A percentile compares a stretch with the other conserved stretches of the same genome.
Conservation (phyloP, 1,284 basidiomycete genomes). For the Porodaedalea pini region DNA sequence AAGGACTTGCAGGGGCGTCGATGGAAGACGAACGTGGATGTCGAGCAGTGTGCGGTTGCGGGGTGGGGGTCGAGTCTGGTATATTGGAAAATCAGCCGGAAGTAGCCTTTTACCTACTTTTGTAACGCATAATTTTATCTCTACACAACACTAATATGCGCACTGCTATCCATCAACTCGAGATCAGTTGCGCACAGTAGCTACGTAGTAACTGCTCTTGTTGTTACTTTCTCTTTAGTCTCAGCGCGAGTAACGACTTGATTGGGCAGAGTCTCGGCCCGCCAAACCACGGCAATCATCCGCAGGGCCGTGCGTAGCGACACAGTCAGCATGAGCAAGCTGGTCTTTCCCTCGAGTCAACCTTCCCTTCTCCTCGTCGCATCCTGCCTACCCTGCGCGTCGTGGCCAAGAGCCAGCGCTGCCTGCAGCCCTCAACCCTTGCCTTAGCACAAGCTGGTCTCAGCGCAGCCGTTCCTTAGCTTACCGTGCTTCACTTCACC, state of each 20-base stretch:
- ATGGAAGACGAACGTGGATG: constrained; percentile 61
- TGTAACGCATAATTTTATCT: too few species aligned
- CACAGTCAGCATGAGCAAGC: neutral
- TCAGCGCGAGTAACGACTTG: too few species aligned
- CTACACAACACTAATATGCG: too few species aligned
- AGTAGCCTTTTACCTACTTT: constrained; percentile 2
- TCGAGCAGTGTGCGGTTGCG: constrained; percentile 66
- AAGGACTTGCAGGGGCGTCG: constrained; percentile 63
- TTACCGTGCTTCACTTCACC: neutral
- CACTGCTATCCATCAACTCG: too few species aligned
- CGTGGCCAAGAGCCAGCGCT: constrained; percentile 10
- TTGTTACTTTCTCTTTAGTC: neutral
- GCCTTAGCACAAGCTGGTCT: neutral
- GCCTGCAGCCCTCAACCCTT: constrained; percentile 7
- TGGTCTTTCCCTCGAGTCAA: neutral
- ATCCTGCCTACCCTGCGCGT: constrained; percentile 8
- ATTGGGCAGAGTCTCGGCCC: too few species aligned
- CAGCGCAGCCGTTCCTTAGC: constrained; percentile 3
- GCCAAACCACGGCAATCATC: too few species aligned
- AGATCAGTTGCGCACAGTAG: neutral
- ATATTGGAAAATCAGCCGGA: constrained; percentile 65
- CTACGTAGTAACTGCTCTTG: neutral
- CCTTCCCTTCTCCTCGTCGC: neutral
- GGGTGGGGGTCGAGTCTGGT: constrained; percentile 65
- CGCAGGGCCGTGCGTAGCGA: neutral